Base-by-base conservation (phyloP, 2,329 filamentous ascomycete species). In the Ophiostoma novo-ulmi region DNA sequence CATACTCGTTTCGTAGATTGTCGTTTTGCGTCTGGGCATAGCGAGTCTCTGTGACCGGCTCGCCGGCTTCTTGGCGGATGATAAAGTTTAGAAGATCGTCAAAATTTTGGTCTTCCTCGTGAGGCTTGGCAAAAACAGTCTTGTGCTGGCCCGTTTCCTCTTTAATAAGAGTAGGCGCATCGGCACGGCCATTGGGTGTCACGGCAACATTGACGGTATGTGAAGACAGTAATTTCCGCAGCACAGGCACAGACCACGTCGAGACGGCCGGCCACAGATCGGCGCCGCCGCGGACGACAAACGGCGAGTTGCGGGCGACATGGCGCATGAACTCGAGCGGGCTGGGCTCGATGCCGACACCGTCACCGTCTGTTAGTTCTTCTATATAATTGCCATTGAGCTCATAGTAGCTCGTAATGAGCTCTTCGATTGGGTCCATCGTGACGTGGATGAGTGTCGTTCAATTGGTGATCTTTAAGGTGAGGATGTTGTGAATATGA, bases 11-110 rank as follows among this genome's bases (percentile, higher is more conserved):
- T 1, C 89, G 87, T 26, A 95, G 84, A 76, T 94, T 95, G 78
- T 94, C 90, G 77, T 95, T 93, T 81, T 95, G 91, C 52, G 91
- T 92, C 79, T 94, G 91, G 1, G 89, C 89, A 79, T 94, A 94
- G 75, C 88, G 83, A 66, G 91, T 84, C 75, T 89, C 86, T 8
- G 76, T 58, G 17, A 70, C 71, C n/a, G 69, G 71, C 61, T 77
- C 67, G 20, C 80, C 77, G 41, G 77, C 80, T 75, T 89, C 87
- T 67, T 67, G 38, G 77, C 91, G 89, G 1, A 84, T 83, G 52
- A 94, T 82, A 72, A 87, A 86, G 68, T 84, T 77, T 5, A 94
- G 80, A 64, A 93, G 91, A 6, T 83, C 76, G 2, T 78, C 76
- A 75, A 94, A 94, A 0, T 82, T 78, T 70, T 91, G 86, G 26